A percentile compares a stretch with the other conserved stretches of the same genome.
phyloP scores from a whole-genome alignment of 1,284 basidiomycete genomes.

The Fistulinella cinereoalba region DNA sequence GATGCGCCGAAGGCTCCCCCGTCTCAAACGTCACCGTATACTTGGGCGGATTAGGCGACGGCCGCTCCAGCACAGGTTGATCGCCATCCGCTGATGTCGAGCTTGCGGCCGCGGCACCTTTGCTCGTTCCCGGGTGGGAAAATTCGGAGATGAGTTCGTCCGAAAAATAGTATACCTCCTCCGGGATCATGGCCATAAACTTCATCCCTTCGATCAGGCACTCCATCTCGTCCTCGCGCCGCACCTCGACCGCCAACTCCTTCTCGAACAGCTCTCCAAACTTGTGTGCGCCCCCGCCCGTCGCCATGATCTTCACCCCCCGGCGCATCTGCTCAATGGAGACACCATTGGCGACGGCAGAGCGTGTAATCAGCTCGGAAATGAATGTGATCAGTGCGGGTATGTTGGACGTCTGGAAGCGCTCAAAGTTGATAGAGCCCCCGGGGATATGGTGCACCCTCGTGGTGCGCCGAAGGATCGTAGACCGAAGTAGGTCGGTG shows the following conservation, averaged over 20 bases:
- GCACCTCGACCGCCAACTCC: constrained; percentile 82
- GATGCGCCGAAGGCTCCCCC: constrained; percentile 74
- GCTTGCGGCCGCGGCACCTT: constrained; percentile 6
- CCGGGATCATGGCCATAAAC: constrained; percentile 95
- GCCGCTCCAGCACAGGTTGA: constrained; percentile 65
- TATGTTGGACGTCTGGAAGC: constrained; percentile 93
- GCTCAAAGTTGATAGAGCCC: constrained; percentile 95
- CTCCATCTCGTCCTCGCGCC: constrained; percentile 97
- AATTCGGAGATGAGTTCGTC: constrained; percentile 93
- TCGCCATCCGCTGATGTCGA: constrained; percentile 9
- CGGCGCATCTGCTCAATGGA: constrained; percentile 88
- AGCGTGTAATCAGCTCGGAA: constrained; percentile 81
- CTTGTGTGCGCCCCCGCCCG: constrained; percentile 94
- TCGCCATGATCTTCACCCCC: constrained; percentile 96
- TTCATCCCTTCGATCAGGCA: constrained; percentile 96
- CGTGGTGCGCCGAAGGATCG: constrained; percentile 60
- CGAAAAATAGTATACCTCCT: constrained; percentile 98
- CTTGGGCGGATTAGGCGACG: constrained; percentile 88
- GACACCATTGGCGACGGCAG: constrained; percentile 87
- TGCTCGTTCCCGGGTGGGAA: constrained; percentile 54
- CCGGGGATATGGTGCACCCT: constrained; percentile 87
- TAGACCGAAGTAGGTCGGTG: constrained; percentile 54
- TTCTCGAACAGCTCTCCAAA: constrained; percentile 84
- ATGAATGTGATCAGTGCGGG: constrained; percentile 87
- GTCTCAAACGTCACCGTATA: constrained; percentile 86